Conservation (phyloP, 176 grass and related monocot genomes). For the Pontederia paniculata region DNA sequence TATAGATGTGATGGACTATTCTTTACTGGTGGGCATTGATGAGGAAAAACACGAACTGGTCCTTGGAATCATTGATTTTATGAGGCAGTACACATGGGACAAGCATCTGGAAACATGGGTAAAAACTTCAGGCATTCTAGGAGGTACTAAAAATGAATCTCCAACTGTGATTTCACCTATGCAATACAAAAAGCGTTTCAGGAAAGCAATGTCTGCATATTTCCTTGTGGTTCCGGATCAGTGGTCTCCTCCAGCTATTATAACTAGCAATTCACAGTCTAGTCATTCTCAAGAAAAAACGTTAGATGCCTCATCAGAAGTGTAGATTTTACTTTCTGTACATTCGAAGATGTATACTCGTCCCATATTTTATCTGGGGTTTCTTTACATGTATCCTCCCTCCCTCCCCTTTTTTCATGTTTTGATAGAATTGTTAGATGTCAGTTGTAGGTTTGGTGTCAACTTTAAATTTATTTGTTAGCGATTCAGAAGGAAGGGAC, state of each 20-base stretch:
- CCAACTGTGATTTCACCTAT: constrained; percentile 75
- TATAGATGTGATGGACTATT: constrained; percentile 89
- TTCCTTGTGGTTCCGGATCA: constrained; percentile 67
- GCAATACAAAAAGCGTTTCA: constrained; percentile 85
- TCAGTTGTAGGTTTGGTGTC: too few relatives aligned
- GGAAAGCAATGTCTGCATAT: constrained; percentile 75
- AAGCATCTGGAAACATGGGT: constrained; percentile 92
- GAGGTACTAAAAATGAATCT: constrained; percentile 64
- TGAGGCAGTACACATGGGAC: constrained; percentile 93
- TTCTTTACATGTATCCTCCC: too few relatives aligned
- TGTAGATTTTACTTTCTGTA: too few relatives aligned
- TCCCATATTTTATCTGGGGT: too few relatives aligned
- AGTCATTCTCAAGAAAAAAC: constrained; percentile 34
- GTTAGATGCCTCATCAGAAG: constrained; percentile 18
- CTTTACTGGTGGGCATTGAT: constrained; percentile 79
- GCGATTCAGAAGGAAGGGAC: too few relatives aligned
- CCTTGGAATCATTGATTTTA: constrained; percentile 88
- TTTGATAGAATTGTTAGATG: too few relatives aligned
- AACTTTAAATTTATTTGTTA: too few relatives aligned
- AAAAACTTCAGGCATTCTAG: constrained; percentile 72
- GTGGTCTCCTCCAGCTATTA: constrained; percentile 51
- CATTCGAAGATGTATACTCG: too few relatives aligned
- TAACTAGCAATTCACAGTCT: constrained; percentile 36
- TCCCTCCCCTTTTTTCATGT: too few relatives aligned
- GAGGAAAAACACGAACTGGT: constrained; percentile 68